Conservation (phyloP, 768 basidiomycete species). For the Pisolithus albus region DNA sequence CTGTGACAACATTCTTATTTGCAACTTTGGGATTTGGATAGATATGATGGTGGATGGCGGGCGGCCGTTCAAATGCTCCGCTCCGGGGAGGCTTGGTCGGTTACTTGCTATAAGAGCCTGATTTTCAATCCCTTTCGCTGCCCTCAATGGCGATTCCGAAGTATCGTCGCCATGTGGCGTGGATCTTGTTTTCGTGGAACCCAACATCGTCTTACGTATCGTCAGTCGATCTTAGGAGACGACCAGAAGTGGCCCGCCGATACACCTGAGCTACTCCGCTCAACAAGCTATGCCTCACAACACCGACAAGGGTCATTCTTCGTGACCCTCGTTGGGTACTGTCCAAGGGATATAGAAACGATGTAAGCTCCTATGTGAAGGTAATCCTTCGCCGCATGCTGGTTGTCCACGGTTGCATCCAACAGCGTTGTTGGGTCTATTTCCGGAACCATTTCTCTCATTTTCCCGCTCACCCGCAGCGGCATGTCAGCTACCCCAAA, state of each 20-base stretch:
- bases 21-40: slow-evolving; percentile 41
- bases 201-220: slow-evolving; percentile 60
- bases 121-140: slow-evolving; percentile 49
- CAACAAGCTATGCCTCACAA: slow-evolving; percentile 85
- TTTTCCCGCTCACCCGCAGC: slow-evolving; percentile 60
- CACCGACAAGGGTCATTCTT: slow-evolving; percentile 53
- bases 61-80: slow-evolving; percentile 54
- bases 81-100: slow-evolving; percentile 86
- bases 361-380: slow-evolving; percentile 61
- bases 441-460: slow-evolving; percentile 88
- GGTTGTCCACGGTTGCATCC: slow-evolving; percentile 74
- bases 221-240: slow-evolving; percentile 57
- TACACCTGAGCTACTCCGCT: slow-evolving; percentile 22
- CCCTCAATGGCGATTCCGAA: slow-evolving; percentile 18
- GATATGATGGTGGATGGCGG: slow-evolving; percentile 69
- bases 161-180: slow-evolving; percentile 53
- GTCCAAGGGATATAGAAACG: slow-evolving; percentile 46
- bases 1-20: slow-evolving; percentile 43
- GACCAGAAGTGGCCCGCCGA: slow-evolving; percentile 56
- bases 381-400: slow-evolving; percentile 87
- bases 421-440: slow-evolving; percentile 75
- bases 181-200: slow-evolving; percentile 70
- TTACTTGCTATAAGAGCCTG: slow-evolving; percentile 74
- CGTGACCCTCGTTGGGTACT: slow-evolving; percentile 25
- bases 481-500: slow-evolving; percentile 70